Evolutionary conservation across 305 asterid genomes (phyloP).

Genomic region (Petunia hybrid): DNA sequence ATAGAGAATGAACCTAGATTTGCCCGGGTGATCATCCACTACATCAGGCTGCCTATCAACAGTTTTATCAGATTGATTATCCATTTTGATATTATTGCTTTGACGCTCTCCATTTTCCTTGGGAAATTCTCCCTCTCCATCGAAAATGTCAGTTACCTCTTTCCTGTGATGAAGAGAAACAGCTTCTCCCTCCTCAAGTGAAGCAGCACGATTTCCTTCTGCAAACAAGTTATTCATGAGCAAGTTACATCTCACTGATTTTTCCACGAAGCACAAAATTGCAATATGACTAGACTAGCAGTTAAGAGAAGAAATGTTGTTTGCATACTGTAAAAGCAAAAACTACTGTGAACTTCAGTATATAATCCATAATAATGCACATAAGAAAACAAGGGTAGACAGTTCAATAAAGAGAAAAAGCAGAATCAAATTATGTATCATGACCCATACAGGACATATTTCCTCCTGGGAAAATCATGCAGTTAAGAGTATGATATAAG

Average conservation of each 20-base stretch:
- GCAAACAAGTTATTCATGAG: conserved; percentile 25
- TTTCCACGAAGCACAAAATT: neutral
- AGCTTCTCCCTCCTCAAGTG: conserved; percentile 57
- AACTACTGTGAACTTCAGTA: neutral
- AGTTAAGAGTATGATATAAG: no score
- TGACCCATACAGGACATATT: neutral
- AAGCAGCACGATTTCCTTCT: conserved; percentile 60
- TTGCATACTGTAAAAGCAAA: neutral
- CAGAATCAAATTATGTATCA: neutral
- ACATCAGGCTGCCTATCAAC: conserved; percentile 75
- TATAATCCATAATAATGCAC: neutral
- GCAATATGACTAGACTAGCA: conserved; percentile 12
- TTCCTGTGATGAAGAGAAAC: conserved; percentile 51
- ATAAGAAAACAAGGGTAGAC: neutral
- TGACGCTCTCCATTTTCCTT: conserved; percentile 81
- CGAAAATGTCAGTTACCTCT: conserved; percentile 63
- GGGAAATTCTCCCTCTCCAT: conserved; percentile 84
- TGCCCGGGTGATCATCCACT: conserved; percentile 75
- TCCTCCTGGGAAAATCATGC: no score
- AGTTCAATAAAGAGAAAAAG: neutral
- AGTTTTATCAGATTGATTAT: conserved; percentile 57
- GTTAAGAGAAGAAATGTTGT: conserved; percentile 16
- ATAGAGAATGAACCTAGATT: conserved; percentile 71
- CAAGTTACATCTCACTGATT: conserved; percentile 18
- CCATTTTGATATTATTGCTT: conserved; percentile 68